Base-by-base conservation (phyloP, 192 early-diverging fungal species). In the Allomyces macrogynus region DNA sequence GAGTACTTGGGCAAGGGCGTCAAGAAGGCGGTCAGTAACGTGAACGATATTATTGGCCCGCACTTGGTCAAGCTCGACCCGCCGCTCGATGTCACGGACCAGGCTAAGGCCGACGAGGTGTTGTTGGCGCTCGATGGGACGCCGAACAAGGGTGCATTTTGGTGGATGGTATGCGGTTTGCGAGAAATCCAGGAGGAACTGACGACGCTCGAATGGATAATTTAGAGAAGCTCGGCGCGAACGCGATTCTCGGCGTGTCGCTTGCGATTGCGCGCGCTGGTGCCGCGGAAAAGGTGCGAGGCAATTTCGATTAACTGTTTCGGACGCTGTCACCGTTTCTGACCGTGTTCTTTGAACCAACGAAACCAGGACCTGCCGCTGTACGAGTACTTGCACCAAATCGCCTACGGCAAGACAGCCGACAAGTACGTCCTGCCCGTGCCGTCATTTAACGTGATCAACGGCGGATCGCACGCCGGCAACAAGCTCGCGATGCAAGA, bases 401-500 rank as follows among this genome's bases (percentile, higher is more conserved):
- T 98, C 62, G 84, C 92, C 43, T 80, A 80, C 66, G 84, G 77
- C 68, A 71, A 71, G 64, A 81, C 83, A 70, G 84, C 84, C 77
- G 84, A 85, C 64, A 86, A 85, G 69, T 89, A 89, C 74, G 88
- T 96, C 65, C 86, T 98, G 63, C 95, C 95, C 24, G 93, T 98
- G 27, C 95, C 95, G 25, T 79, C 88, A 60, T 92, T 98, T 83
- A 98, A 98, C 82, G 92, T 98, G 70, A 93, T 98, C 80, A 98
- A 98, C 83, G 95, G 95, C 72, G 95, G 95, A 63, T 90, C 89
- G 64, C 95, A 98, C 78, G 95, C 95, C 60, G 95, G 95, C 69
- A 98, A 98, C 89, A 96, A 94, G 81, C 86, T 98, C 66, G 95
- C 95, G 68, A 95, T 98, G 92, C 95, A 98, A 75, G 95, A 98